These are phyloP conservation scores for Candida michaelii DNA, from an alignment of 805 yeast species.

Conservation along the genomic window DNA sequence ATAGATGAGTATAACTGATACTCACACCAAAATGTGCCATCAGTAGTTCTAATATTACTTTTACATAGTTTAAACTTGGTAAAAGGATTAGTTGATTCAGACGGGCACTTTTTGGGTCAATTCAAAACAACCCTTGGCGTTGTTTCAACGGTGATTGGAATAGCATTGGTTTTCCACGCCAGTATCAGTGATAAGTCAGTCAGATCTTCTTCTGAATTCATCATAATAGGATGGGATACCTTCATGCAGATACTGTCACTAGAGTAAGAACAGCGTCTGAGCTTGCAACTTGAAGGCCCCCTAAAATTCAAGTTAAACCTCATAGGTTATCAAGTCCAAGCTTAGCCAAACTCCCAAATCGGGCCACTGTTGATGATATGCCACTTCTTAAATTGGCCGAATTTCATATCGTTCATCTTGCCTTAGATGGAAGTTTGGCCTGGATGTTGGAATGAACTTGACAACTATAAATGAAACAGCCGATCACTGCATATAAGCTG, in stretches of 20 bases:
- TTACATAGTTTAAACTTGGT: constrained; percentile 6
- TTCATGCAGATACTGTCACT: constrained; percentile 1
- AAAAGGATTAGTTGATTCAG: constrained; percentile 2
- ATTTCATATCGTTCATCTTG: background rate
- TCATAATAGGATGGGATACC: constrained; percentile 5
- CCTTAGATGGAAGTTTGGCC: constrained; percentile 4
- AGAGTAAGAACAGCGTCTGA: background rate
- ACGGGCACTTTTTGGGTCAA: constrained; percentile 1
- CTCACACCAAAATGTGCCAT: background rate
- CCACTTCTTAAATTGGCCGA: constrained; percentile 3
- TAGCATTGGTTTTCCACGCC: constrained; percentile 7
- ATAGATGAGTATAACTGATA: constrained; percentile 1
- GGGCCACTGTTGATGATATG: constrained; percentile 4
- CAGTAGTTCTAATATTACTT: constrained; percentile 4
- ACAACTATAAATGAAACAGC: constrained; percentile 1
- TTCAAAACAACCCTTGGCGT: background rate
- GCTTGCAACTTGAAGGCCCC: background rate
- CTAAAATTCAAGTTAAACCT: background rate
- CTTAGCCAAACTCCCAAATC: constrained; percentile 4
- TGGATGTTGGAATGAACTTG: constrained; percentile 8
- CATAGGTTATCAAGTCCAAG: constrained; percentile 3
- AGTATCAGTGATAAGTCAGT: constrained; percentile 5
- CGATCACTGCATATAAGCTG: constrained; percentile 1
- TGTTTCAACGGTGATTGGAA: background rate
- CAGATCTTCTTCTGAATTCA: no score